These are phyloP conservation scores for Tolypocladium guangdongense DNA, from an alignment of 2,329 filamentous ascomycete species.

Conservation along the genomic window DNA sequence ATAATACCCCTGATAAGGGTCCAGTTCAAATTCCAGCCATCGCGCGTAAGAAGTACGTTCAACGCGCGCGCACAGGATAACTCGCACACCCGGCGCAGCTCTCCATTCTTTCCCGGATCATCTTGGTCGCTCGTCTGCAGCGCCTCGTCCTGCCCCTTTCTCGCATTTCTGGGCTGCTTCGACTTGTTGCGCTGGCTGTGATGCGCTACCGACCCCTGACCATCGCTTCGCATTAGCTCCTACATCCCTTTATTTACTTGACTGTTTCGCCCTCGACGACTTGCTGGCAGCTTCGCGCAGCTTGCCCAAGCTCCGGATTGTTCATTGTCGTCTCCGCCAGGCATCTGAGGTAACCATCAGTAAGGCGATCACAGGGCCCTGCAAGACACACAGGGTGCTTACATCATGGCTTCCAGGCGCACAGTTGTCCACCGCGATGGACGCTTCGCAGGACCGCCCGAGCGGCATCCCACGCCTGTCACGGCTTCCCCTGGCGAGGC, in stretches of 20 bases:
- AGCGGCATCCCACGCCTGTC: slow-evolving; percentile 27
- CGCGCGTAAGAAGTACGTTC: neutral
- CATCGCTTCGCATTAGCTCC: neutral
- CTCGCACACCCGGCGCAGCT: neutral
- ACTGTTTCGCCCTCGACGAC: neutral
- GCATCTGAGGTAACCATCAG: neutral
- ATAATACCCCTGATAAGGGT: neutral
- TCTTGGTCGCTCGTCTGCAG: neutral
- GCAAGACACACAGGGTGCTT: neutral
- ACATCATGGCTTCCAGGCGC: neutral
- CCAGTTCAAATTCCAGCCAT: neutral
- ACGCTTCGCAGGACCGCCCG: slow-evolving; percentile 22
- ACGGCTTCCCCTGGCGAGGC: slow-evolving; percentile 24
- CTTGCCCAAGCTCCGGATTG: neutral
- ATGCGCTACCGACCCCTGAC: neutral
- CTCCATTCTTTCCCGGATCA: neutral
- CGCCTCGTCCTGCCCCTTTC: neutral
- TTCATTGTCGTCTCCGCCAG: neutral
- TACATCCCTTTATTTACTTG: neutral
- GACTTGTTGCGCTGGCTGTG: neutral
- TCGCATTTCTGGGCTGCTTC: neutral
- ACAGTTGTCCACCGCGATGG: slow-evolving; percentile 12
- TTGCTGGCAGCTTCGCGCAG: neutral
- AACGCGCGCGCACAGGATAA: neutral
- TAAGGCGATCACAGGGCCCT: neutral